phyloP scores from a whole-genome alignment of 345 rosid genomes.

The Dimocarpus longan region DNA sequence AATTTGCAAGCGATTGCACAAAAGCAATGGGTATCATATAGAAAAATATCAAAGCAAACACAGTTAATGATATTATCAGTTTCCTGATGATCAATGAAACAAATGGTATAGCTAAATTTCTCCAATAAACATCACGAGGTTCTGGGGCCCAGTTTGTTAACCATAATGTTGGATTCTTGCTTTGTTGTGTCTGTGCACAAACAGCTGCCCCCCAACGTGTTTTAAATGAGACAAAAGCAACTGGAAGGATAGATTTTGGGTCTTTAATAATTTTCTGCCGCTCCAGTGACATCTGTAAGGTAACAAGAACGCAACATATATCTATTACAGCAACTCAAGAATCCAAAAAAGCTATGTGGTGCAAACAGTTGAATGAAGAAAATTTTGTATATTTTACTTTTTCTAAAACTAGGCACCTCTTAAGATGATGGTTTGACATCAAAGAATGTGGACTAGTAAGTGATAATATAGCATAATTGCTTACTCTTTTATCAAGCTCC shows the following conservation, averaged over 20 bases:
- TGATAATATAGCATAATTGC: slow-evolving; percentile 20
- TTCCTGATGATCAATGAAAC: slow-evolving; percentile 80
- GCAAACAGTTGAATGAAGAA: slow-evolving; percentile 5
- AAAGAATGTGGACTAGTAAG: too few species aligned
- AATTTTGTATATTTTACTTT: background rate
- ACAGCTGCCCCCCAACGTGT: slow-evolving; percentile 99
- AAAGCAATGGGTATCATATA: slow-evolving; percentile 99
- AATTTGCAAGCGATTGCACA: slow-evolving; percentile 96
- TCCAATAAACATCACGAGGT: slow-evolving; percentile 96
- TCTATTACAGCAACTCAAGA: slow-evolving; percentile 3
- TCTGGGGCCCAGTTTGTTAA: slow-evolving; percentile 96
- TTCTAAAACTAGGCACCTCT: slow-evolving; percentile 3
- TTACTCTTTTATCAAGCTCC: slow-evolving; percentile 64
- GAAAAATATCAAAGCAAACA: slow-evolving; percentile 89
- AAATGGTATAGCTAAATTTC: slow-evolving; percentile 88
- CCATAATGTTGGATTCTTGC: slow-evolving; percentile 91
- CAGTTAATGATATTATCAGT: slow-evolving; percentile 64
- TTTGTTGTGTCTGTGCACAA: slow-evolving; percentile 97
- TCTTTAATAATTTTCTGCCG: slow-evolving; percentile 72
- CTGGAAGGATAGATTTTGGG: slow-evolving; percentile 70
- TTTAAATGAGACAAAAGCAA: slow-evolving; percentile 86
- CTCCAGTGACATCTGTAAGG: slow-evolving; percentile 72
- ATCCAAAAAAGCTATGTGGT: background rate
- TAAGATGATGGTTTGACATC: background rate
- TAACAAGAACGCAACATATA: slow-evolving; percentile 10